phyloP scores from a whole-genome alignment of 371 early-diverging fungal species.

The Mortierella sp. region DNA sequence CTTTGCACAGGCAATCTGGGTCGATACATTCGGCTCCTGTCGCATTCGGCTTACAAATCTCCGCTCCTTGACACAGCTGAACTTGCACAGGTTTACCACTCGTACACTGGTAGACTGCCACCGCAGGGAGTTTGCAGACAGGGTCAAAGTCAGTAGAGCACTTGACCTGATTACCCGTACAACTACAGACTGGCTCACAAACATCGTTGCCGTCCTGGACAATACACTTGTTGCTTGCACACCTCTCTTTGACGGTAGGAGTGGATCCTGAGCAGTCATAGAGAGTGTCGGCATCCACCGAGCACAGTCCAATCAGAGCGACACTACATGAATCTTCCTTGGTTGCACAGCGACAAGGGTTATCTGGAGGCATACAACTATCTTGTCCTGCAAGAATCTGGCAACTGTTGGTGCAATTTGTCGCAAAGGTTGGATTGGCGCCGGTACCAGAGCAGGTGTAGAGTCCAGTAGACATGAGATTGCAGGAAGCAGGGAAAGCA shows the following conservation, averaged over 20 bases:
- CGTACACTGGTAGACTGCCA: neutral
- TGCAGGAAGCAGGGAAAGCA: constrained; percentile 10
- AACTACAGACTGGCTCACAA: neutral
- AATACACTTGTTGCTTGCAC: neutral
- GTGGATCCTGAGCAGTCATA: neutral
- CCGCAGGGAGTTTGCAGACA: neutral
- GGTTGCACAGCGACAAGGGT: neutral
- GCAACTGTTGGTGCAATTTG: neutral
- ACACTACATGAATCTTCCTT: neutral
- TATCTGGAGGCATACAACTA: neutral
- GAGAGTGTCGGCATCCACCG: neutral
- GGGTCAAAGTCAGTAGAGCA: neutral
- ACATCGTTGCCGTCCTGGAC: neutral
- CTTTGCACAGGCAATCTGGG: constrained; percentile 3
- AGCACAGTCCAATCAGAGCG: neutral
- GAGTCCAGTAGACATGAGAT: neutral
- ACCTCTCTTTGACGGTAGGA: neutral
- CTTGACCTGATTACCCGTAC: too few species aligned
- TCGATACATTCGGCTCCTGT: constrained; percentile 1
- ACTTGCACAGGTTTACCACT: neutral
- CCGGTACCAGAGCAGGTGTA: constrained; percentile 3
- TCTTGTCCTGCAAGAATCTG: neutral
- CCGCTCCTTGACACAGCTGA: neutral
- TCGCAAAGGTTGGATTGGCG: neutral
- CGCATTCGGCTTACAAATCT: neutral